Evolutionary conservation across 352 stramenopile genomes (phyloP).

Genomic region (Phytopythium delawarense): DNA sequence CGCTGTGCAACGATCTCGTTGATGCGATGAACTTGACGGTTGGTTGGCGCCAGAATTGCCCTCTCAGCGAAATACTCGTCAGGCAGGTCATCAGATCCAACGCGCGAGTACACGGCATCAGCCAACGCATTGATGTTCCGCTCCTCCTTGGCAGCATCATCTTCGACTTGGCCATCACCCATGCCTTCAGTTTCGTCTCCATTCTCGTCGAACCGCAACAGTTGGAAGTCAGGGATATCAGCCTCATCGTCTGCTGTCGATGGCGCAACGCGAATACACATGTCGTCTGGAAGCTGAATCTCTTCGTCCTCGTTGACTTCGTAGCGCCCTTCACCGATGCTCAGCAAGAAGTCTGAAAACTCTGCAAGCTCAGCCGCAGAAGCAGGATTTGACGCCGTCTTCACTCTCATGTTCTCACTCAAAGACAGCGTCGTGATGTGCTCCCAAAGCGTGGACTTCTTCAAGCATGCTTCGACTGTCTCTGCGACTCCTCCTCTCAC

Average conservation of each 20-base stretch:
- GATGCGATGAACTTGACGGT: background rate
- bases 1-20: background rate
- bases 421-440: conserved; percentile 2
- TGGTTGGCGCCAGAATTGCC: background rate
- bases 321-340: background rate
- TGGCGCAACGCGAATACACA: background rate
- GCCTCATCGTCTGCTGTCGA: background rate
- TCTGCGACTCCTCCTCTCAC: conserved; percentile 7
- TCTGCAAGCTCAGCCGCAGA: background rate
- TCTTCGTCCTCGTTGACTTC: background rate
- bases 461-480: conserved; percentile 16
- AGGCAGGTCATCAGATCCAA: background rate
- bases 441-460: conserved; percentile 6
- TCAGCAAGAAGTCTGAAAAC: background rate
- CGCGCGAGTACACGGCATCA: background rate
- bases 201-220: background rate
- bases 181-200: background rate
- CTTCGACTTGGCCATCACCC: background rate
- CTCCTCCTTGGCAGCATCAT: background rate
- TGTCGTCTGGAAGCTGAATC: background rate
- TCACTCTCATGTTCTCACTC: conserved; percentile 9
- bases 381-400: background rate
- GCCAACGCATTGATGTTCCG: background rate
- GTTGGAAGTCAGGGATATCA: background rate
- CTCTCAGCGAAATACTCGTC: background rate